Evolutionary conservation across 2,329 filamentous ascomycete genomes (phyloP).

Genomic region (Colletotrichum musae): DNA sequence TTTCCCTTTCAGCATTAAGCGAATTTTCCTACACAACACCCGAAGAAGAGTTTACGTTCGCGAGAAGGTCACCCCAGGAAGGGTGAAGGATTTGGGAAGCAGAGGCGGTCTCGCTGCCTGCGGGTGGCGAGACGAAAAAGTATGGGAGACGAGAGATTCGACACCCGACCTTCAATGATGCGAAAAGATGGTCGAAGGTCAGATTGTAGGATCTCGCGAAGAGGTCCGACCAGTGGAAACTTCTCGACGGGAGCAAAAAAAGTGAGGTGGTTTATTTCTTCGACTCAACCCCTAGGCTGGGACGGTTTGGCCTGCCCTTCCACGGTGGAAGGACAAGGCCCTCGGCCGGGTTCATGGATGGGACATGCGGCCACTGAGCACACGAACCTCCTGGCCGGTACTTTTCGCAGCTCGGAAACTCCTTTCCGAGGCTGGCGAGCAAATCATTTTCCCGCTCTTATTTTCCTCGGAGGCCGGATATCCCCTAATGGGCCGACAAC

Average conservation of each 20-base stretch:
- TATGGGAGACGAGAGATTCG: constrained; percentile 33
- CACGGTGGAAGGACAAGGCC: not conserved
- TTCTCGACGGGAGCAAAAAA: constrained; percentile 32
- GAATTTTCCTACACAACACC: constrained; percentile 44
- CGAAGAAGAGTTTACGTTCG: constrained; percentile 39
- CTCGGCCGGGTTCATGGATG: constrained; percentile 12
- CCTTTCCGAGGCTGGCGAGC: constrained; percentile 24
- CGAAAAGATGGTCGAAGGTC: constrained; percentile 21
- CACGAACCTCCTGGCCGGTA: constrained; percentile 27
- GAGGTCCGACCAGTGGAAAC: constrained; percentile 27
- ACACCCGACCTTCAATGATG: constrained; percentile 30
- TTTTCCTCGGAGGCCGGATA: constrained; percentile 34
- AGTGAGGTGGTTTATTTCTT: constrained; percentile 28
- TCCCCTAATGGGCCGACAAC: constrained; percentile 38
- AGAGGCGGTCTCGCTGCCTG: not conserved
- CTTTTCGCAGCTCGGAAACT: constrained; percentile 12
- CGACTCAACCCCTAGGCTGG: constrained; percentile 8
- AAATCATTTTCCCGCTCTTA: not conserved
- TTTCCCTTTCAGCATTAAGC: constrained; percentile 46
- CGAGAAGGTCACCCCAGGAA: constrained; percentile 37
- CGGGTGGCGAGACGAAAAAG: not conserved
- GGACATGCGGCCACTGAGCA: constrained; percentile 17
- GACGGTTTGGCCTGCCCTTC: not conserved
- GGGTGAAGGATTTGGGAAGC: constrained; percentile 29
- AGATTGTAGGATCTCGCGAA: constrained; percentile 34